A percentile compares a stretch with the other conserved stretches of the same genome.
Conservation (phyloP, 495 filamentous ascomycete genomes). For the Schizothecium vesticola region DNA sequence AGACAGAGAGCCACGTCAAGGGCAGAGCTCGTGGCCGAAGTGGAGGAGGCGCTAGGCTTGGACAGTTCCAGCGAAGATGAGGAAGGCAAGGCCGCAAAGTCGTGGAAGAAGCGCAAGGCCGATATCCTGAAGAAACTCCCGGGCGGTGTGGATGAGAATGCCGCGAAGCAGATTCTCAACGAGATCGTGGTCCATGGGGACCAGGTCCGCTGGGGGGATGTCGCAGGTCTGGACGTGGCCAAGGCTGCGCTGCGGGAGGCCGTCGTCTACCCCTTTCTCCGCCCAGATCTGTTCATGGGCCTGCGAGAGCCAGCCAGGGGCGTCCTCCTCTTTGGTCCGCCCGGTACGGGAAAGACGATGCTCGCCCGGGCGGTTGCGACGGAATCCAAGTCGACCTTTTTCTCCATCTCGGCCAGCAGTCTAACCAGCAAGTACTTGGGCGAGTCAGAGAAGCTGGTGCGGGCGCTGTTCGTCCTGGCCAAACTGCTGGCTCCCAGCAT, state of each 20-base stretch:
- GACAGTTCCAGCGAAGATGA: constrained; percentile 24
- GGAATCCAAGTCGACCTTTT: constrained; percentile 92
- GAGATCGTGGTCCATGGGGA: constrained; percentile 95
- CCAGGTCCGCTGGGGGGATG: constrained; percentile 90
- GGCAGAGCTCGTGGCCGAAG: constrained; percentile 15
- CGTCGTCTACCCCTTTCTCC: constrained; percentile 94
- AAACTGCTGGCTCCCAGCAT: constrained; percentile 90
- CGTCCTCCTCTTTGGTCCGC: constrained; percentile 95
- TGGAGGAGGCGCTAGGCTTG: constrained; percentile 9
- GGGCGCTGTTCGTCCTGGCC: constrained; percentile 84
- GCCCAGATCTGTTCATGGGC: constrained; percentile 93
- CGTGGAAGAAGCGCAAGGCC: constrained; percentile 45
- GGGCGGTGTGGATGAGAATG: constrained; percentile 69
- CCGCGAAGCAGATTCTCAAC: constrained; percentile 88
- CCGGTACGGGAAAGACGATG: constrained; percentile 98
- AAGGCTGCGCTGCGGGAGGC: constrained; percentile 93
- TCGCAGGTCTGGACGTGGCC: constrained; percentile 84
- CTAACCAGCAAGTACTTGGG: constrained; percentile 95
- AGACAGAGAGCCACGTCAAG: constrained; percentile 5
- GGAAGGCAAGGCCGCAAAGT: constrained; percentile 37
- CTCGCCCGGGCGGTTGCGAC: constrained; percentile 91
- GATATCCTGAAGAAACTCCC: constrained; percentile 70
- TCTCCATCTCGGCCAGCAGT: constrained; percentile 90
- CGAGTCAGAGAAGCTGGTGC: constrained; percentile 93
- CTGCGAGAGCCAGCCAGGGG: constrained; percentile 89